Base-by-base conservation (phyloP, 2,329 filamentous ascomycete genomes). In the Clonostachys sp. region DNA sequence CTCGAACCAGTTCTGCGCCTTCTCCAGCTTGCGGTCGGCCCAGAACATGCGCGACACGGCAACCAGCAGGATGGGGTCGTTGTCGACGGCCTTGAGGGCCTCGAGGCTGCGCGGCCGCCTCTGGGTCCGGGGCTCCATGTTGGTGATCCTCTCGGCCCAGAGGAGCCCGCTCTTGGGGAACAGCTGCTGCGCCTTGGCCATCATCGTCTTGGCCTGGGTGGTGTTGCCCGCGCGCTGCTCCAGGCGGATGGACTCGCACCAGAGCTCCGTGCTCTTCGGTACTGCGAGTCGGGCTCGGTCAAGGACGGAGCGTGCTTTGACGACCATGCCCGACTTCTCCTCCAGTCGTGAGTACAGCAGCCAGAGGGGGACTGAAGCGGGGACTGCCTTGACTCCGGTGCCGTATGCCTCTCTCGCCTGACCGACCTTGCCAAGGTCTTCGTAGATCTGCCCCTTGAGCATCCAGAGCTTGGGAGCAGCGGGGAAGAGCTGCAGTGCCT, bases 371-470 rank as follows among this genome's bases (percentile, higher is more conserved):
- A 95, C 86, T 1, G 90, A 92, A 52, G 84, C 84, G 4, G 91
- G 83, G 48, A 90, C 92, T 1, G 89, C 89, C 59, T 94, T 87
- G 39, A 92, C 95, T 35, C 94, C 94, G 5, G 89, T 86, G 50
- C 81, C 83, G 67, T 94, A 97, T 0, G 92, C 91, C 64, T 97
- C 91, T 42, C 94, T 83, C 4, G 94, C 94, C 66, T 94, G 88
- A 0, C 87, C 84, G 13, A 87, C 71, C 69, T 90, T 91, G 57
- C 81, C 84, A 42, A 91, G 78, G 41, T 84, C 80, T 61, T 96
- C 88, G 74, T 99, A 99, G 52, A 97, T 94, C 63, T 99, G 94
- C 0, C 95, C 94, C 70, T 99, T 99, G 74, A 96, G 89, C 88
- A 97, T 96, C 86, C 92, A 96, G 20, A 99, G 77, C 68, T 97